These are phyloP conservation scores for Boletus pseudo-olivaceus DNA, from an alignment of 768 basidiomycete genomes.

Conservation along the genomic window DNA sequence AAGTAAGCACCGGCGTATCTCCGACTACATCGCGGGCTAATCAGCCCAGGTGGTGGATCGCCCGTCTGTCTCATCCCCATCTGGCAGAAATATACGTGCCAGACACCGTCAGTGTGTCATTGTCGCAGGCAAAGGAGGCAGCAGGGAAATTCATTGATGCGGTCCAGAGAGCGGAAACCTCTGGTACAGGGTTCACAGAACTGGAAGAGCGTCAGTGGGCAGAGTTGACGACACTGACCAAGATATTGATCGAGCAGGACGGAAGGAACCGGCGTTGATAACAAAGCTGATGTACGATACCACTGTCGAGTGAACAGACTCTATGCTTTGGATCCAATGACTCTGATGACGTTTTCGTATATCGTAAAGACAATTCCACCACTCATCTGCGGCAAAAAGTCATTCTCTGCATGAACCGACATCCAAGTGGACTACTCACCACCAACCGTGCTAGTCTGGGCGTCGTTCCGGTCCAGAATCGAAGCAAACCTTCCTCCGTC, in stretches of 20 bases:
- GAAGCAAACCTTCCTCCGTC: constrained; percentile 86
- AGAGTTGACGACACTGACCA: constrained; percentile 18
- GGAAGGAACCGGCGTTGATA: background rate
- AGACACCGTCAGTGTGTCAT: background rate
- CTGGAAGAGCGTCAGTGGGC: constrained; percentile 18
- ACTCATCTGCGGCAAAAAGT: constrained; percentile 55
- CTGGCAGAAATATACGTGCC: constrained; percentile 16
- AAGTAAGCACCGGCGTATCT: constrained; percentile 2
- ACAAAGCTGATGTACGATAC: background rate
- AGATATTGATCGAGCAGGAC: constrained; percentile 12
- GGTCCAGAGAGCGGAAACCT: constrained; percentile 9
- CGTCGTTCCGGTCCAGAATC: constrained; percentile 97
- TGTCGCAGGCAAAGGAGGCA: constrained; percentile 6
- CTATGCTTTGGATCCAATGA: constrained; percentile 34
- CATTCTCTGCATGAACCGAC: background rate
- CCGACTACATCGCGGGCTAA: background rate
- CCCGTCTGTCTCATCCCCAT: constrained; percentile 16
- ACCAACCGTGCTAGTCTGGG: constrained; percentile 83
- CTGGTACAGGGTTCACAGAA: constrained; percentile 9
- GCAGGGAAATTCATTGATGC: constrained; percentile 12
- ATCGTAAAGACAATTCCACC: constrained; percentile 93
- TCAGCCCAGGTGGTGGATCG: constrained; percentile 15
- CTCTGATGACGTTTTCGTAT: constrained; percentile 76
- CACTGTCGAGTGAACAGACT: background rate
- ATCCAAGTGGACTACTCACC: constrained; percentile 41